Percentiles rank a stretch among this genome's conserved stretches.
Conservation (phyloP, 495 filamentous ascomycete genomes). For the Penicillium subrubescens region DNA sequence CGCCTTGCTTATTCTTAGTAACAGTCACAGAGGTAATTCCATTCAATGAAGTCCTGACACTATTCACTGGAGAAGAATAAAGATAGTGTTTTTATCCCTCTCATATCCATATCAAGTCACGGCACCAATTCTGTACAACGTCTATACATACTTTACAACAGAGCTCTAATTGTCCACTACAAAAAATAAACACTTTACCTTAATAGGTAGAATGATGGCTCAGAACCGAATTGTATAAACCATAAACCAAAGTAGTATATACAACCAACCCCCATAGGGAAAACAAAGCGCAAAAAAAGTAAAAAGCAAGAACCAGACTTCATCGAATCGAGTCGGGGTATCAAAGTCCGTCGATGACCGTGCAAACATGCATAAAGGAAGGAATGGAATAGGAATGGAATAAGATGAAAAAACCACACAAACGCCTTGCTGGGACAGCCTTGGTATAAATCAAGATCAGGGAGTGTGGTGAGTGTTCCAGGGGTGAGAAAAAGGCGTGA, state of each 20-base stretch:
- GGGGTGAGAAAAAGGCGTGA: not conserved
- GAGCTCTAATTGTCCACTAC: too few relatives aligned
- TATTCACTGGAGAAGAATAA: too few relatives aligned
- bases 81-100: too few relatives aligned
- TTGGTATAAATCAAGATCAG: not conserved
- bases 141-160: too few relatives aligned
- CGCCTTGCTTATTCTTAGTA: not conserved
- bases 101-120: too few relatives aligned
- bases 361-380: conserved; percentile 2
- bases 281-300: not conserved
- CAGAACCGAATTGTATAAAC: not conserved
- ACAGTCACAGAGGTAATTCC: too few relatives aligned
- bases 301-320: conserved; percentile 10
- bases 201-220: not conserved
- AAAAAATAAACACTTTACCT: too few relatives aligned
- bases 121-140: too few relatives aligned
- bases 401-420: not conserved
- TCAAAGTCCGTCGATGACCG: conserved; percentile 9
- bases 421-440: conserved; percentile 6
- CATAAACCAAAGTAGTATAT: not conserved
- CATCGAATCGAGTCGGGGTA: conserved; percentile 15
- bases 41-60: too few relatives aligned
- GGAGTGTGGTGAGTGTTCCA: not conserved
- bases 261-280: not conserved
- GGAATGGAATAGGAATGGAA: not conserved